Conservation (phyloP, 2,329 filamentous ascomycete species). For the Ophiocordyceps camponoti-rufipedis region DNA sequence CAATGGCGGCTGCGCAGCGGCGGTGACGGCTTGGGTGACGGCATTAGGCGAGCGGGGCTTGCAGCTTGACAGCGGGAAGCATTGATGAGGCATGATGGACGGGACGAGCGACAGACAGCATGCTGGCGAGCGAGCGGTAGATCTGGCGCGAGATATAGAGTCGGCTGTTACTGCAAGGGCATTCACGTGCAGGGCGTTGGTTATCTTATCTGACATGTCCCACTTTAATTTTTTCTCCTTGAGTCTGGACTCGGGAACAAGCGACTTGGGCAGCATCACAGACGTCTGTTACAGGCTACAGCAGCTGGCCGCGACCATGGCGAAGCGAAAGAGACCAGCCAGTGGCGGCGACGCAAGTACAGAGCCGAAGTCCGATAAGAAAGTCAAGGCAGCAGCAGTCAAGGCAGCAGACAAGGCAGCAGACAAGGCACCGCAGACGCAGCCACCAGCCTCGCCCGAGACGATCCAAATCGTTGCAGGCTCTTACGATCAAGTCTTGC, state of each 20-base stretch:
- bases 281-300: not conserved
- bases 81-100: not conserved
- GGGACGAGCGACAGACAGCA: not conserved
- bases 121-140: not conserved
- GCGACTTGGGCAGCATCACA: not conserved
- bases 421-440: not conserved
- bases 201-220: slow-evolving; percentile 1
- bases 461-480: slow-evolving; percentile 83
- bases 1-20: slow-evolving; percentile 10
- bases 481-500: slow-evolving; percentile 84
- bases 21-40: not conserved
- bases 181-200: not conserved
- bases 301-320: slow-evolving; percentile 15
- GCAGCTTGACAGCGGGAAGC: not conserved
- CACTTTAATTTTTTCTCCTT: slow-evolving; percentile 3
- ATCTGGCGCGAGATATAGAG: not conserved
- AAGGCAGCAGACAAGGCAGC: slow-evolving; percentile 5
- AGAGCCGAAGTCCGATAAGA: slow-evolving; percentile 12
- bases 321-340: slow-evolving; percentile 29
- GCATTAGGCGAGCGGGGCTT: not conserved
- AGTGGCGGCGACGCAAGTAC: slow-evolving; percentile 8
- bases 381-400: slow-evolving; percentile 10
- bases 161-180: not conserved
- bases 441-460: slow-evolving; percentile 12
- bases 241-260: too few relatives aligned